Conservation (phyloP, 2,329 filamentous ascomycete genomes). For the Plenodomus lindquistii region DNA sequence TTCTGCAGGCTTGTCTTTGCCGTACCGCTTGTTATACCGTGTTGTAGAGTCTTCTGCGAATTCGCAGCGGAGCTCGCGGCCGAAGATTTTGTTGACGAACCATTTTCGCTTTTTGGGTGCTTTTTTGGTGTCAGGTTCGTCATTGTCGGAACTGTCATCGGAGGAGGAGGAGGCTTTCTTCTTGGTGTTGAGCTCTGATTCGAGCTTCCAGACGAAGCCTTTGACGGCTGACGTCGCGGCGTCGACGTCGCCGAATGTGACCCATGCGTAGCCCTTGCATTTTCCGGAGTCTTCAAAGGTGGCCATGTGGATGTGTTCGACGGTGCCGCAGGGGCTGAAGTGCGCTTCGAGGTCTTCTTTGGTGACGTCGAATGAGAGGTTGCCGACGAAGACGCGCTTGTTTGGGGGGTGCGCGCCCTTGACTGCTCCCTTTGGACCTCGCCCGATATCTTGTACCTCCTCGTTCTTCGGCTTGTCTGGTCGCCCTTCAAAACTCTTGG, state of each 20-base stretch:
- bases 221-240: slow-evolving; percentile 76
- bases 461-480: slow-evolving; percentile 65
- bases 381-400: slow-evolving; percentile 81
- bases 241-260: slow-evolving; percentile 81
- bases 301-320: slow-evolving; percentile 83
- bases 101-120: slow-evolving; percentile 61
- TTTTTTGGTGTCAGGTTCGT: slow-evolving; percentile 49
- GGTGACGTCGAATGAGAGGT: slow-evolving; percentile 56
- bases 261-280: slow-evolving; percentile 97
- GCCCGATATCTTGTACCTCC: slow-evolving; percentile 24
- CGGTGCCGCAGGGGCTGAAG: slow-evolving; percentile 81
- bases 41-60: slow-evolving; percentile 89
- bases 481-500: slow-evolving; percentile 87
- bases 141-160: slow-evolving; percentile 55
- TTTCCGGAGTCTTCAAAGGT: slow-evolving; percentile 97
- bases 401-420: slow-evolving; percentile 64
- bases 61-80: slow-evolving; percentile 82
- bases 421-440: slow-evolving; percentile 35
- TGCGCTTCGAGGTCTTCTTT: slow-evolving; percentile 80
- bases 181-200: slow-evolving; percentile 54
- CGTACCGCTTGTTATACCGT: slow-evolving; percentile 92
- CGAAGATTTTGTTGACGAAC: slow-evolving; percentile 84
- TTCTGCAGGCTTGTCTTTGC: slow-evolving; percentile 63
- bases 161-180: slow-evolving; percentile 58
- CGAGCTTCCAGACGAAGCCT: slow-evolving; percentile 74